phyloP scores from a whole-genome alignment of 305 asterid species.

The Coffea humblotiana region DNA sequence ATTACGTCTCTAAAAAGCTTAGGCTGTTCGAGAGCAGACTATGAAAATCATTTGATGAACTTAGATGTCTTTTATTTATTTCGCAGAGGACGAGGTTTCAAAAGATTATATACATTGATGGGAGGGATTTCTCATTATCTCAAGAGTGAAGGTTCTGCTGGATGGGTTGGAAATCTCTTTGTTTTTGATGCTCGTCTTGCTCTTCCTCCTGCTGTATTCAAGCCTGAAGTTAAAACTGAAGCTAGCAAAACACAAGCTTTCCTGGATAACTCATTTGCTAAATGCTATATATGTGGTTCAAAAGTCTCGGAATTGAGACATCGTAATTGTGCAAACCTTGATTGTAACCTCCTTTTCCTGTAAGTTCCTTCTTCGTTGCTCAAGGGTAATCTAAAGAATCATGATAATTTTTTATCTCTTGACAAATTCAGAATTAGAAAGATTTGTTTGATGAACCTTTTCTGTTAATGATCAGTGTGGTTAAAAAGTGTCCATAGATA shows the following conservation, averaged over 20 bases:
- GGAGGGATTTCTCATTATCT: constrained; percentile 94
- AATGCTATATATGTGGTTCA: constrained; percentile 69
- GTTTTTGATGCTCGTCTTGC: constrained; percentile 95
- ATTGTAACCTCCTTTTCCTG: constrained; percentile 96
- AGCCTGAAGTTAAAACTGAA: constrained; percentile 37
- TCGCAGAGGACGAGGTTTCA: constrained; percentile 75
- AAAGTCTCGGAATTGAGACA: constrained; percentile 78
- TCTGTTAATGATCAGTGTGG: not conserved
- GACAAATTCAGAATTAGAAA: not conserved
- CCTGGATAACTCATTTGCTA: constrained; percentile 54
- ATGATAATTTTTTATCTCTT: constrained; percentile 3
- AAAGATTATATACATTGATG: constrained; percentile 65
- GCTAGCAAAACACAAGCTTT: constrained; percentile 29
- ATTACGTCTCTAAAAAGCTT: not conserved
- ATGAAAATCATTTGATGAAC: constrained; percentile 12
- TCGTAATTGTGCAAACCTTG: constrained; percentile 92
- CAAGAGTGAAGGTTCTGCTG: constrained; percentile 66
- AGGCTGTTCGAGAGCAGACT: not conserved
- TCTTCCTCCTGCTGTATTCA: constrained; percentile 73
- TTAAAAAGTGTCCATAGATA: not conserved
- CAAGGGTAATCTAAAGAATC: not conserved
- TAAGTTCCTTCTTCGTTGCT: constrained; percentile 38
- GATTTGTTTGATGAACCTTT: not conserved
- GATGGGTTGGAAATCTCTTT: constrained; percentile 91
- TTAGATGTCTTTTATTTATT: constrained; percentile 15